Conservation (phyloP, 116 monocot species). For the Iris pallida region DNA sequence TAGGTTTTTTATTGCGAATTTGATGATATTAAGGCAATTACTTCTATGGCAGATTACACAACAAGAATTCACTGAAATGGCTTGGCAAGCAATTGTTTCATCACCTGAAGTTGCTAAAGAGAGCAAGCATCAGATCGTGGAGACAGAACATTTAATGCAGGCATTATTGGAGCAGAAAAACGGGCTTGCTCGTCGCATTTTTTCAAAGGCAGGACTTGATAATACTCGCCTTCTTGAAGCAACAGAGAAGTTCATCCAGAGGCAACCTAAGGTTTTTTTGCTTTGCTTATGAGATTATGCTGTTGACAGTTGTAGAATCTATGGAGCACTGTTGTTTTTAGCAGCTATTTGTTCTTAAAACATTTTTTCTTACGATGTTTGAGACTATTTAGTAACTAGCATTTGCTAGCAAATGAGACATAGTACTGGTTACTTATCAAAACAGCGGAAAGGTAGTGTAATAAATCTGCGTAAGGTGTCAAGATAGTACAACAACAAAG, state of each 20-base stretch:
- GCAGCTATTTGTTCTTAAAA: no score
- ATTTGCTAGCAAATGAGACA: no score
- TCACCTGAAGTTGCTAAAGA: constrained; percentile 95
- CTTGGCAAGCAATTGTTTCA: constrained; percentile 93
- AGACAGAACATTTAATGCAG: constrained; percentile 97
- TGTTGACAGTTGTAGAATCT: no score
- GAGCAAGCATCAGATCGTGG: constrained; percentile 95
- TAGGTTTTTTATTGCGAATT: no score
- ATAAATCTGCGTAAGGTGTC: no score
- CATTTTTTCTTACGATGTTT: no score
- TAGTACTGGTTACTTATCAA: no score
- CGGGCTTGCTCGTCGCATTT: constrained; percentile 95
- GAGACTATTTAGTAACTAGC: no score
- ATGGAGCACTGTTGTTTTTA: no score
- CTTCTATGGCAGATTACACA: constrained; percentile 60
- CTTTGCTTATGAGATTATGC: no score
- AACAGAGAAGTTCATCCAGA: constrained; percentile 83
- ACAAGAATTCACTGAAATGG: constrained; percentile 97
- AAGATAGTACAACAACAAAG: no score
- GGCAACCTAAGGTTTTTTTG: constrained; percentile 75
- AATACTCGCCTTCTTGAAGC: constrained; percentile 86
- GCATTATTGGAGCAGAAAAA: constrained; percentile 92
- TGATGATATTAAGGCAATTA: background rate
- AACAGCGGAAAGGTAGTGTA: no score
- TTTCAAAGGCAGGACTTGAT: constrained; percentile 91